A percentile compares a stretch with the other conserved stretches of the same genome.
phyloP scores from a whole-genome alignment of 1,139 yeast species.

The Taphrina communis region DNA sequence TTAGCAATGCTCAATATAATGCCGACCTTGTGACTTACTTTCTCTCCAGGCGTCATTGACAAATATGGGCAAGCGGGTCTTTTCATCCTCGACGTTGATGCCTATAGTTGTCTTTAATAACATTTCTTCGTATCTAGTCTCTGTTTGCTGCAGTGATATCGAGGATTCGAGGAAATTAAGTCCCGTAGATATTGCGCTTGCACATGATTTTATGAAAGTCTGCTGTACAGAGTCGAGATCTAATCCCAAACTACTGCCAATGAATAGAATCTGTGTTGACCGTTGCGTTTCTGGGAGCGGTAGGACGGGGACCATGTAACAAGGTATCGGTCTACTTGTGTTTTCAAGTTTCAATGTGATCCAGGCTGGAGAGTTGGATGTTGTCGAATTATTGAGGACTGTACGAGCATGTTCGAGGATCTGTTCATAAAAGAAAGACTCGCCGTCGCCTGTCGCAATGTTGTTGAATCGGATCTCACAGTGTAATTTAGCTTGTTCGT shows the following conservation, averaged over 20 bases:
- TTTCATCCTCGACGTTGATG: conserved; percentile 21
- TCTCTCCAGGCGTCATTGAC: conserved; percentile 28
- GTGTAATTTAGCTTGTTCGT: too few species aligned
- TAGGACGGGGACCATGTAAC: neutral
- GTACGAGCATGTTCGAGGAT: neutral
- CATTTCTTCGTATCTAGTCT: conserved; percentile 16
- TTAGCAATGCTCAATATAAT: too few species aligned
- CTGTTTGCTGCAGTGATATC: neutral
- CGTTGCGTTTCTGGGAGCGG: neutral
- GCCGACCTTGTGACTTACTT: too few species aligned
- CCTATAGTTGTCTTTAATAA: conserved; percentile 9
- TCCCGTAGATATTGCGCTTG: neutral
- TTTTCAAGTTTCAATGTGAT: too few species aligned
- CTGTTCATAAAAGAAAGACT: neutral
- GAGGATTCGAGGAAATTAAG: neutral
- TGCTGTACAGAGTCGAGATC: neutral
- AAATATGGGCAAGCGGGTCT: conserved; percentile 11
- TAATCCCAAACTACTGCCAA: conserved; percentile 4
- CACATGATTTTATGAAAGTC: conserved; percentile 13
- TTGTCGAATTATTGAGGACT: too few species aligned
- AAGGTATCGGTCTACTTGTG: neutral
- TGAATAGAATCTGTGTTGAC: neutral
- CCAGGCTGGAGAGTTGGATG: too few species aligned
- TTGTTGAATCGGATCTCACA: neutral
- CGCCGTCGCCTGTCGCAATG: neutral